A percentile compares a stretch with the other conserved stretches of the same genome.
Evolutionary conservation across 2,329 filamentous ascomycete species (phyloP).

Genomic region (Myotisia sp.): DNA sequence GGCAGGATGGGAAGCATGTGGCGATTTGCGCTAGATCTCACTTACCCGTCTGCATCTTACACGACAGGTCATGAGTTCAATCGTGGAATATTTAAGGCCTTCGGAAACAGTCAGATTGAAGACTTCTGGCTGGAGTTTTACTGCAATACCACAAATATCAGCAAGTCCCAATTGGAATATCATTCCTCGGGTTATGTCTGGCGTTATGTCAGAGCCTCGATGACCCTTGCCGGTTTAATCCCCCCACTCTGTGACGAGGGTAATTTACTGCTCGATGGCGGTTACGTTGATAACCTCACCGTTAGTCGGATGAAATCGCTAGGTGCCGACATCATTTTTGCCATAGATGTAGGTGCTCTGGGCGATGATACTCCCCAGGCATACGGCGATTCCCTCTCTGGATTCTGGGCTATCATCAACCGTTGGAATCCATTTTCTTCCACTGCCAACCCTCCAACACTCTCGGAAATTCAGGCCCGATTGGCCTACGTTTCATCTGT

Average conservation of each 20-base stretch:
- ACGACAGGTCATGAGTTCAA: conserved; percentile 99
- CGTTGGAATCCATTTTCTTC: conserved; percentile 92
- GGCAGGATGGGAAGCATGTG: conserved; percentile 98
- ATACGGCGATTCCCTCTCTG: conserved; percentile 87
- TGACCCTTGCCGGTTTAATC: conserved; percentile 85
- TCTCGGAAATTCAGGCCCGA: conserved; percentile 89
- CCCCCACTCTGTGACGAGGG: conserved; percentile 94
- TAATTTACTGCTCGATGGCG: conserved; percentile 88
- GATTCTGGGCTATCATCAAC: conserved; percentile 88
- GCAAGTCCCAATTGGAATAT: conserved; percentile 78
- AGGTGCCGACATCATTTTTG: conserved; percentile 87
- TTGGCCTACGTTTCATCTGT: conserved; percentile 91
- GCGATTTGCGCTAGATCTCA: conserved; percentile 92
- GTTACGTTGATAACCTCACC: conserved; percentile 93
- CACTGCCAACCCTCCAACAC: conserved; percentile 78
- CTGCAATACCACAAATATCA: conserved; percentile 98
- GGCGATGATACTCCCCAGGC: conserved; percentile 84
- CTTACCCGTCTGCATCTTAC: conserved; percentile 91
- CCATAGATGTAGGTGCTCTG: conserved; percentile 81
- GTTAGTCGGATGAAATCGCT: conserved; percentile 94
- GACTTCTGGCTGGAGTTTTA: conserved; percentile 99
- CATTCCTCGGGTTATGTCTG: conserved; percentile 95
- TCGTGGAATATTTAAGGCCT: conserved; percentile 95
- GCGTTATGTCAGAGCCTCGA: conserved; percentile 91
- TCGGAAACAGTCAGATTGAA: conserved; percentile 92